Percentiles rank a stretch among this genome's conserved stretches.
These are phyloP conservation scores for Pestalotiopsis sp. DNA, from an alignment of 2,329 filamentous ascomycete species.

Conservation along the genomic window DNA sequence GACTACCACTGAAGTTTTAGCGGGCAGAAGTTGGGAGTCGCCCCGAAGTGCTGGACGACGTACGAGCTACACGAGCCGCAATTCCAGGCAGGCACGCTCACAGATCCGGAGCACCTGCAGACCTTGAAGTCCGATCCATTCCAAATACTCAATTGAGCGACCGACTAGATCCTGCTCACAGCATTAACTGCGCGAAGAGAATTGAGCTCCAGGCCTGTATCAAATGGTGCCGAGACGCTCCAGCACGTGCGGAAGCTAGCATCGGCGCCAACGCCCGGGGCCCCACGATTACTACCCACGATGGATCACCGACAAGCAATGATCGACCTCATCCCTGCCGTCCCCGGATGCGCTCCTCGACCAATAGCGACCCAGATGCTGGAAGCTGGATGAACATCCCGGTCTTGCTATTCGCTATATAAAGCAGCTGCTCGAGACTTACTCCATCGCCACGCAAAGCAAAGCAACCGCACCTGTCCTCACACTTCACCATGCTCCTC, in stretches of 20 bases:
- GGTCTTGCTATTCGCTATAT: neutral
- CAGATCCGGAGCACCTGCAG: too few relatives aligned
- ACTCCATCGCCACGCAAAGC: neutral
- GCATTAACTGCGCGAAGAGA: neutral
- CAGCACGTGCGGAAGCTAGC: constrained; percentile 1
- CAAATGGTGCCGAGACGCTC: neutral
- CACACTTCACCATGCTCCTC: neutral
- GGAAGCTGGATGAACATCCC: neutral
- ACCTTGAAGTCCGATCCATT: too few relatives aligned
- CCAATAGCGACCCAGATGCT: neutral
- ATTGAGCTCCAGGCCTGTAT: neutral
- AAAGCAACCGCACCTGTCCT: neutral
- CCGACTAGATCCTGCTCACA: neutral
- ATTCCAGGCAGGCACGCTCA: too few relatives aligned
- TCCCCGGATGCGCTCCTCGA: neutral
- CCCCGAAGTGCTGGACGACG: too few relatives aligned
- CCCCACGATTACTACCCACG: too few relatives aligned
- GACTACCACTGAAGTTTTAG: too few relatives aligned
- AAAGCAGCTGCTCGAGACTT: neutral
- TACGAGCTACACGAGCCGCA: too few relatives aligned
- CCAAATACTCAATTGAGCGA: neutral
- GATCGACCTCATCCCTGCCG: neutral
- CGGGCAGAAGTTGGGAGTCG: too few relatives aligned
- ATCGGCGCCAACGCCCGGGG: neutral
- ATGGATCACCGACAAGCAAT: neutral